Evolutionary conservation across 2,329 filamentous ascomycete species (phyloP), one percentile per base, ranked within the genome.

Genomic region (Fusarium austroafricanum): DNA sequence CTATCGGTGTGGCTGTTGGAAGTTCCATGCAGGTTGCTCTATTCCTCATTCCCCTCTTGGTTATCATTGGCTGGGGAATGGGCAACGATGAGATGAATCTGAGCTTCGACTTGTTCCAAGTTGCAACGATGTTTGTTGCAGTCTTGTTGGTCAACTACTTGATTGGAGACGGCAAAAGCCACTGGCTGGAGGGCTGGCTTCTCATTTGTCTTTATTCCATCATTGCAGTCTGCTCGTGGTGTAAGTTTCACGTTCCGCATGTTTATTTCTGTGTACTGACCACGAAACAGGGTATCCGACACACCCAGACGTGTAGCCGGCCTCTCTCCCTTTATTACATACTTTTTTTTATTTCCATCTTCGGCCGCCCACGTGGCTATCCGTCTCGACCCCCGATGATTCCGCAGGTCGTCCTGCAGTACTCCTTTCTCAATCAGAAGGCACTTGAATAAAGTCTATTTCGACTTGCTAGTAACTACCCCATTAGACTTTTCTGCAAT

Each of bases 61-160:
- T 94, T 57, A 86, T 94, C 37, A 87, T 94, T 35, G 92, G 92
- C 55, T 95, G 92, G 92, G 89, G 88, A 66, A 89, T 94, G 85
- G 86, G 81, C 37, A 78, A 86, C 65, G 88, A 90, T 64, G 84
- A 88, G 2, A 95, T 95, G 92, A 92, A 89, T 20, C 85, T 97
- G 7, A 90, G 90, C 77, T 96, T 97, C 76, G 93, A 96, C 75
- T 89, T 89, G 1, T 97, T 97, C 83, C 93, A 97, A 80, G 90
- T 97, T 15, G 91, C 94, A 21, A 90, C 92, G 39, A 82, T 97
- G 39, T 96, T 97, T 71, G 92, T 96, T 14, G 89, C 92, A 3
- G 92, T 93, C 0, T 87, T 97, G 40, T 84, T 97, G 33, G 92
- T 94, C 59, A 97, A 96, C 76, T 97, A 96, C 76, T 80, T 97